Evolutionary conservation across 1,284 basidiomycete species (phyloP), one percentile per base, ranked within the genome.

Genomic region (Ganoderma sinense): DNA sequence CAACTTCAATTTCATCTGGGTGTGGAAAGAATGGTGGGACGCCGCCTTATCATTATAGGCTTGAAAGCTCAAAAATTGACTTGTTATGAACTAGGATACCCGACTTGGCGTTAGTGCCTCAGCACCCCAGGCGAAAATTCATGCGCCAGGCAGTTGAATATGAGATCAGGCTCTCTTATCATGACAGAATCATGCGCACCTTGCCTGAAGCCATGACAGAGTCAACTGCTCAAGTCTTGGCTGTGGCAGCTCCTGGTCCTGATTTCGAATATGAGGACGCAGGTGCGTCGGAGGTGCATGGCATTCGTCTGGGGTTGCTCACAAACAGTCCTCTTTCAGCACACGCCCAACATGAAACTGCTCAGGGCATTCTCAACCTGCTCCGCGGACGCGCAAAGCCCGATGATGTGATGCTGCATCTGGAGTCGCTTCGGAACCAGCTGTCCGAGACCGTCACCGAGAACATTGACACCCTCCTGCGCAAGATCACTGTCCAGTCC

Each of bases 1-100:
- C 76, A 99, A 99, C 83, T 99, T 99, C 81, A 94, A 93, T 26
- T 99, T 99, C 84, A 91, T 93, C 76, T 99, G 98, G 98, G 96
- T 97, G n/a, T 99, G 98, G 98, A 97, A 96, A 77, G 98, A 99
- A 87, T 99, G 98, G 97, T 97, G 72, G 29, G 59, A 13, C 58
- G 90, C 3, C 2, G 82, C 62, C 29, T 14, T 55, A 36, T 31
- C 8, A 31, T 68, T 66, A 71, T 20, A 43, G 31, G 26, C 45
- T 11, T 60, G 16, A 39, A 26, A 23, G 41, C 31, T 60, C 20
- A 64, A 6, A 7, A 41, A 26, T 64, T 48, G 14, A 65, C 65
- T 55, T n/a, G n/a, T 18, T 29, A 23, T 26, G 20, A 7, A 61
- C 51, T 73, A 97, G 96, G 96, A 84, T 97, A n/a, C 91, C 93